Conservation (phyloP, 83 land plant species). For the Diphasiastrum complanatum region DNA sequence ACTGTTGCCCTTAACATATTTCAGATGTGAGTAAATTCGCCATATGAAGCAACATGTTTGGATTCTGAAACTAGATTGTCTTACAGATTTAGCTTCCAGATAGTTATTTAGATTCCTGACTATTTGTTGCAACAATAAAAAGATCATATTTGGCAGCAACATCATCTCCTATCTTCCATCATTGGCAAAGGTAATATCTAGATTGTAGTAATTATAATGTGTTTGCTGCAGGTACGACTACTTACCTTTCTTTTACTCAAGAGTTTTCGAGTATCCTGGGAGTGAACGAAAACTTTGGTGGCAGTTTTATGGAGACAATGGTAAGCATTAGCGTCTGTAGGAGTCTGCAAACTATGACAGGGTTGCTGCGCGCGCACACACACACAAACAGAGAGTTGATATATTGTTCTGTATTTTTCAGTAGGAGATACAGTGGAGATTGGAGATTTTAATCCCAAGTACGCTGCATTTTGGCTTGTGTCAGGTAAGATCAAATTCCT, state of each 20-base stretch:
- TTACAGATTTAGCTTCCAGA: no score
- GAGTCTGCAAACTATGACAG: not conserved
- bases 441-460: conserved; percentile 74
- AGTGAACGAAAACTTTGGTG: conserved; percentile 75
- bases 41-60: not conserved
- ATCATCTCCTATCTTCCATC: no score
- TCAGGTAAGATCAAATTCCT: conserved; percentile 35
- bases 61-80: not conserved
- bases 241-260: conserved; percentile 78
- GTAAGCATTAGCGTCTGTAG: conserved; percentile 22
- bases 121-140: no score
- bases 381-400: not conserved
- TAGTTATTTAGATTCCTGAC: no score
- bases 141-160: no score
- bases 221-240: conserved; percentile 60
- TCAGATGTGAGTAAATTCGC: not conserved
- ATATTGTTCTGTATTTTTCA: conserved; percentile 14
- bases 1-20: not conserved
- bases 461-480: conserved; percentile 71
- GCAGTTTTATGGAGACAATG: conserved; percentile 93
- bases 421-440: conserved; percentile 76
- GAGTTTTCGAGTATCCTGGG: conserved; percentile 79
- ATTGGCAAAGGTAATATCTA: not conserved
- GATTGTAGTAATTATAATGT: not conserved
- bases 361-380: no score